These are phyloP conservation scores for Evansstolkia leycettana DNA, from an alignment of 495 filamentous ascomycete genomes.

Conservation along the genomic window DNA sequence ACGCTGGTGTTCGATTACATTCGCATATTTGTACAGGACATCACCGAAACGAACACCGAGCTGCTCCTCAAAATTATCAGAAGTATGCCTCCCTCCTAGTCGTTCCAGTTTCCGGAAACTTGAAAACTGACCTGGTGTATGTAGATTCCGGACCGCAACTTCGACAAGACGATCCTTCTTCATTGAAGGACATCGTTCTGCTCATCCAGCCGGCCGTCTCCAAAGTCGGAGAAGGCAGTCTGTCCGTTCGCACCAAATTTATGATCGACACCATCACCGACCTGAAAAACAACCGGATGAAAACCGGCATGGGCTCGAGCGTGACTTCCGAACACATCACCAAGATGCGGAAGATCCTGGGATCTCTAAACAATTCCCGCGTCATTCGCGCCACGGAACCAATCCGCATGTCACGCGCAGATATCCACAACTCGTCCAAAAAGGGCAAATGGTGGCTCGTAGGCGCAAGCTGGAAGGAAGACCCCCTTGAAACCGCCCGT, in stretches of 20 bases:
- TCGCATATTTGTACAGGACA: slow-evolving; percentile 55
- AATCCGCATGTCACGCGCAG: slow-evolving; percentile 63
- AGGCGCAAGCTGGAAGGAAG: slow-evolving; percentile 73
- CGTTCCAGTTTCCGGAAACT: neutral
- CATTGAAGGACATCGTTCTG: slow-evolving; percentile 83
- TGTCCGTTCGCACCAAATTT: slow-evolving; percentile 87
- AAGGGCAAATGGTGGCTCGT: slow-evolving; percentile 98
- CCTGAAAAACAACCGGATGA: slow-evolving; percentile 86
- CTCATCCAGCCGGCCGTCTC: slow-evolving; percentile 61
- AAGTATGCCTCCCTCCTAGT: slow-evolving; percentile 22
- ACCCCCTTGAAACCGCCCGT: slow-evolving; percentile 26
- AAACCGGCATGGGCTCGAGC: slow-evolving; percentile 51
- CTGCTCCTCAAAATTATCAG: slow-evolving; percentile 75
- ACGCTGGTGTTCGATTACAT: slow-evolving; percentile 85
- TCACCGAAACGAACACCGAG: slow-evolving; percentile 87
- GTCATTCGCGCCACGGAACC: slow-evolving; percentile 66
- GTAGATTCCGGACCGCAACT: slow-evolving; percentile 63
- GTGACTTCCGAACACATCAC: slow-evolving; percentile 64
- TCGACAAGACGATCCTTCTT: slow-evolving; percentile 77
- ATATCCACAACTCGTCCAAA: slow-evolving; percentile 69
- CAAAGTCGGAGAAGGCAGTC: slow-evolving; percentile 49
- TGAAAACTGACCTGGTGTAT: neutral
- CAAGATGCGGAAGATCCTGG: slow-evolving; percentile 72
- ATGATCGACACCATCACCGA: slow-evolving; percentile 97
- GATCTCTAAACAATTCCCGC: slow-evolving; percentile 53